phyloP scores from a whole-genome alignment of 164 flowering plant species.

The Tetrastigma voinierianum region DNA sequence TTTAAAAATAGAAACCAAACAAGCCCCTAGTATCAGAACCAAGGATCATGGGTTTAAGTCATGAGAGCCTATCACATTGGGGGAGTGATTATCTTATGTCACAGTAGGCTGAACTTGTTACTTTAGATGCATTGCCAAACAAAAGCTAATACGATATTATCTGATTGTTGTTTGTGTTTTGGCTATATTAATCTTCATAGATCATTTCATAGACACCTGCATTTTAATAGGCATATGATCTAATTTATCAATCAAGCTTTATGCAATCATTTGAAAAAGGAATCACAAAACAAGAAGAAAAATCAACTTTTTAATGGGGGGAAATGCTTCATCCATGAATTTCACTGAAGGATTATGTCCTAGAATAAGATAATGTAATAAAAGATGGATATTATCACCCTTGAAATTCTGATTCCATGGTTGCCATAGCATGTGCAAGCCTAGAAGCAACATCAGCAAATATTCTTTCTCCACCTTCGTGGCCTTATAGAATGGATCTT shows the following conservation, averaged over 20 bases:
- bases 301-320: background rate
- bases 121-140: too few relatives aligned
- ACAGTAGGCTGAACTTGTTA: too few relatives aligned
- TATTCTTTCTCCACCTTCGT: constrained; percentile 98
- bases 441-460: constrained; percentile 80
- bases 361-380: background rate
- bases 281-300: background rate
- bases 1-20: too few relatives aligned
- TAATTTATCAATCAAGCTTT: background rate
- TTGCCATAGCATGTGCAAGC: constrained; percentile 56
- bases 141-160: too few relatives aligned
- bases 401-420: constrained; percentile 69
- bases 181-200: background rate
- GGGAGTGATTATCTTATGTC: too few relatives aligned
- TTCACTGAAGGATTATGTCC: background rate
- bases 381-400: constrained; percentile 42
- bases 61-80: too few relatives aligned
- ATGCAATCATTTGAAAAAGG: background rate
- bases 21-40: too few relatives aligned
- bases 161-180: too few relatives aligned
- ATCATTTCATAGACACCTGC: background rate
- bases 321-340: background rate
- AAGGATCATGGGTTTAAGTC: too few relatives aligned
- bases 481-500: constrained; percentile 75
- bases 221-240: background rate